Base-by-base conservation (phyloP, 129 eudicot species). In the Heracleum sosnowskyi region DNA sequence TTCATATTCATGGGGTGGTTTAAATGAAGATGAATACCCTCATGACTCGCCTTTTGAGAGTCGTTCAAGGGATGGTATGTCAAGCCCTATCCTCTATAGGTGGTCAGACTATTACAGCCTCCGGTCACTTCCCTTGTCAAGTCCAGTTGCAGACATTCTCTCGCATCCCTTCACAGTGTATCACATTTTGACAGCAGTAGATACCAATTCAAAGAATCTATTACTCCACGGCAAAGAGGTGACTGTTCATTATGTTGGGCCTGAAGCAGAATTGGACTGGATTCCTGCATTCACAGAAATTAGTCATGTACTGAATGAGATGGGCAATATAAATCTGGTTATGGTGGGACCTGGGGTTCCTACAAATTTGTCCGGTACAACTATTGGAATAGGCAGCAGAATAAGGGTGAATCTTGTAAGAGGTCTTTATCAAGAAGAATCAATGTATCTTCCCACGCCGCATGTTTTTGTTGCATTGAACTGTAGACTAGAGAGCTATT, bases 301-400 rank as follows among this genome's bases (percentile, higher is more conserved):
- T 55, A 76, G 83, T 76, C 87, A 83, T 71, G 49, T 85, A 36
- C 86, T 85, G 42, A 81, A 85, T 69, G 84, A 87, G 64, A 73
- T 66, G 47, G 91, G 89, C 26, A 85, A 49, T 34, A 63, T 88
- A 76, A 85, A 83, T 74, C 85, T 87, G 12, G 78, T 85, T 4
- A 87, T 87, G 91, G 85, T 87, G 8, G 91, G 91, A 44, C 91
- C 87, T 1, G 85, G 74, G 6, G 87, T 87, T 29, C 89, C 91
- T 0, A 72, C 80, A 2, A 85, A 45, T 79, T 44, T 88, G 64
- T 88, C 89, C 1, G 91, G 91, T 13, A 80, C 87, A 41, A 80
- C 83, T 78, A 85, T 77, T 29, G 84, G 81, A 63, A 82, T 81
- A 7, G 77, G 89, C 16, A 83, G 82, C 77, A 36, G 84, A 44